phyloP scores from a whole-genome alignment of 1,284 basidiomycete genomes.

The Macrocystidia cucumis region DNA sequence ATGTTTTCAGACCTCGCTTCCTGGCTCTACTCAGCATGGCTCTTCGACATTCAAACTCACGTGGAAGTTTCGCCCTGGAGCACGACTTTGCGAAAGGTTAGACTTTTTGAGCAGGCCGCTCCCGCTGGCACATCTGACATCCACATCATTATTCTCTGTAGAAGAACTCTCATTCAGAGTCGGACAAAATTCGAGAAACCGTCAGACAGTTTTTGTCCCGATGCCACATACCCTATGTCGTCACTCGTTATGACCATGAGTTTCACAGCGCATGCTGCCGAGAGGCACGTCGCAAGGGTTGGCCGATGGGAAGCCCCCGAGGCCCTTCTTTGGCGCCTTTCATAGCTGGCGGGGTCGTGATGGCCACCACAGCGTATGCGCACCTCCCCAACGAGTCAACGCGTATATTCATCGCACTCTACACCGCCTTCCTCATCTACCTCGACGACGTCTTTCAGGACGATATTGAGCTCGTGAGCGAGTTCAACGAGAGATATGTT shows the following conservation, averaged over 20 bases:
- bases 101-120: no score
- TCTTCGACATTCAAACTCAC: no score
- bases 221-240: constrained; percentile 7
- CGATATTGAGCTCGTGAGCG: constrained; percentile 14
- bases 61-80: no score
- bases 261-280: constrained; percentile 9
- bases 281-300: constrained; percentile 7
- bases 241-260: constrained; percentile 8
- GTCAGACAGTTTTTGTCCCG: background rate
- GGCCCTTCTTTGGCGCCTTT: constrained; percentile 9
- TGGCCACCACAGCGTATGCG: constrained; percentile 14
- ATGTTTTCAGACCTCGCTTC: no score
- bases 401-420: constrained; percentile 21
- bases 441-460: constrained; percentile 19
- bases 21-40: no score
- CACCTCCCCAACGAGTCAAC: constrained; percentile 14
- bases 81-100: no score
- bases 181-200: background rate
- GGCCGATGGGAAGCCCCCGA: constrained; percentile 7
- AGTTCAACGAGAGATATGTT: constrained; percentile 21
- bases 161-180: no score
- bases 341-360: constrained; percentile 12
- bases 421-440: constrained; percentile 18
- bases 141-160: no score
- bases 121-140: no score